Conservation (phyloP, 1,284 basidiomycete genomes). For the Rhodotorula sp. region DNA sequence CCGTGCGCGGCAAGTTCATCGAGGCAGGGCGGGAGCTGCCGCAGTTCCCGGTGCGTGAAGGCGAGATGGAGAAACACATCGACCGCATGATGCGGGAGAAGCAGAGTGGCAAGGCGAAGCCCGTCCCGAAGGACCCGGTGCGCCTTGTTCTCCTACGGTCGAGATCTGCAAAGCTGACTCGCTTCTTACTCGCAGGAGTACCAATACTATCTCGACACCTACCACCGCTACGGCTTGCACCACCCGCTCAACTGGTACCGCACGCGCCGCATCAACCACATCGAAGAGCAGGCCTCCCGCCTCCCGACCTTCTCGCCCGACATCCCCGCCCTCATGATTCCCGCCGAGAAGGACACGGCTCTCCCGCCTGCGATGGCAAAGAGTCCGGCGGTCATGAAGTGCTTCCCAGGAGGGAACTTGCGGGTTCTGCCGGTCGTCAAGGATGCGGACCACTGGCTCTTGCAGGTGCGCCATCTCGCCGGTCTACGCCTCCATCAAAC, state of each 20-base stretch:
- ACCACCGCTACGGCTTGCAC: conserved; percentile 23
- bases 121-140: conserved; percentile 28
- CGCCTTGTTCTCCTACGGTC: background rate
- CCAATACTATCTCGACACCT: conserved; percentile 36
- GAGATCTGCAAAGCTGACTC: no score
- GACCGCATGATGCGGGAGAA: conserved; percentile 10
- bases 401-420: conserved; percentile 37
- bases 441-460: conserved; percentile 40
- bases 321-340: conserved; percentile 38
- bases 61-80: conserved; percentile 20
- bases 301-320: conserved; percentile 32
- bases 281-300: conserved; percentile 29
- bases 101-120: conserved; percentile 10
- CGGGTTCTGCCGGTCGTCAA: conserved; percentile 18
- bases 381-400: conserved; percentile 12
- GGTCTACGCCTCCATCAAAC: background rate
- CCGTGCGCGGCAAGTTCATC: background rate
- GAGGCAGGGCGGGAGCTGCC: conserved; percentile 5
- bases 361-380: conserved; percentile 37
- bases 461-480: conserved; percentile 9
- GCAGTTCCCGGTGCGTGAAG: conserved; percentile 25
- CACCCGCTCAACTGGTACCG: conserved; percentile 40
- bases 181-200: conserved; percentile 22
- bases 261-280: conserved; percentile 30
- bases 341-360: conserved; percentile 37